Conservation (phyloP, 176 grass and related monocot genomes). For the Carex pumila region DNA sequence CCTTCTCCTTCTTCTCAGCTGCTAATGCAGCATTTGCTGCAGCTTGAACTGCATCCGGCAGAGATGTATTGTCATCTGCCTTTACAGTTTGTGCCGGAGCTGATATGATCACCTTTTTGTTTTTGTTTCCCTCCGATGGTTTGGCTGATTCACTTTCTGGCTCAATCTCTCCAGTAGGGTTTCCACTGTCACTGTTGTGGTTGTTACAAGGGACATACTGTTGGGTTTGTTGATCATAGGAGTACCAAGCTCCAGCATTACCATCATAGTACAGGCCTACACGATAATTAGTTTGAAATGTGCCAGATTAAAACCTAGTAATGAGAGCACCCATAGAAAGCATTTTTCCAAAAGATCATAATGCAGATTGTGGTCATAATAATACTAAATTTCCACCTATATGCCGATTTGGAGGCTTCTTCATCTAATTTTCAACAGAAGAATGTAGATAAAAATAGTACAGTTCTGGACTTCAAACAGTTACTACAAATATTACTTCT, state of each 20-base stretch:
- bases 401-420: not conserved
- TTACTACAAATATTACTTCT: not conserved
- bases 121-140: conserved; percentile 41
- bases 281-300: conserved; percentile 3
- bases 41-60: conserved; percentile 83
- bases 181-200: conserved; percentile 40
- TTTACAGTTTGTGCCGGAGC: conserved; percentile 74
- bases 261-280: conserved; percentile 97
- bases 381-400: not conserved
- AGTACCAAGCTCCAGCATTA: conserved; percentile 80
- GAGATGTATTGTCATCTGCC: conserved; percentile 63
- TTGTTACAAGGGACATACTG: conserved; percentile 68
- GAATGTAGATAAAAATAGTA: not conserved
- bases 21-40: conserved; percentile 82
- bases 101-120: conserved; percentile 84
- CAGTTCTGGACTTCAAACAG: not conserved
- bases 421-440: not conserved
- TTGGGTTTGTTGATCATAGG: conserved; percentile 73
- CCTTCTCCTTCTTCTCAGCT: conserved; percentile 96
- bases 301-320: not conserved
- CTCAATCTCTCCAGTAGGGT: conserved; percentile 24
- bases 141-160: conserved; percentile 43
- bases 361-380: not conserved
- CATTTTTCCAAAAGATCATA: not conserved
- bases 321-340: not conserved